phyloP scores from a whole-genome alignment of 495 filamentous ascomycete genomes.

The Lepidopterella palustris region DNA sequence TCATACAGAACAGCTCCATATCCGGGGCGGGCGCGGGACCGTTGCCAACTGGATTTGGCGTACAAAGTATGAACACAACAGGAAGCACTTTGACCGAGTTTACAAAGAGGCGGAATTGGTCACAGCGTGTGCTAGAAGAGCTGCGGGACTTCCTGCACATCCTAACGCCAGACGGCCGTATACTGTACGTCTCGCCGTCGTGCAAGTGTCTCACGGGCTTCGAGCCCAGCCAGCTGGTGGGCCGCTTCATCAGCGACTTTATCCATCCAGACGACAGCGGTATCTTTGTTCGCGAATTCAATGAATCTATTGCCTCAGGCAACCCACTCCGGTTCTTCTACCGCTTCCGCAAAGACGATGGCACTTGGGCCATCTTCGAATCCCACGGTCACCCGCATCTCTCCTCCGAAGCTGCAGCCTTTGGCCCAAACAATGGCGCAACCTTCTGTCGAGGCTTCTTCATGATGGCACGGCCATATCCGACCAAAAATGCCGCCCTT shows the following conservation, averaged over 20 bases:
- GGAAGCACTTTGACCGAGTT: slow-evolving; percentile 71
- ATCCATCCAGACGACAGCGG: slow-evolving; percentile 85
- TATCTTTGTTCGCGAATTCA: slow-evolving; percentile 81
- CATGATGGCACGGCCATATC: slow-evolving; percentile 88
- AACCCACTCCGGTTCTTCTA: slow-evolving; percentile 82
- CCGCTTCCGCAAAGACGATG: slow-evolving; percentile 71
- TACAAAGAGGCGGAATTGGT: slow-evolving; percentile 83
- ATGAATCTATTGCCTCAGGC: slow-evolving; percentile 80
- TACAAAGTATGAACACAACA: slow-evolving; percentile 42
- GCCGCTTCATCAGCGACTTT: slow-evolving; percentile 66
- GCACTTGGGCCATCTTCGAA: slow-evolving; percentile 73
- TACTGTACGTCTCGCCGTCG: slow-evolving; percentile 80
- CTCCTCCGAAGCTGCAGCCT: slow-evolving; percentile 52
- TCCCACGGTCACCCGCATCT: slow-evolving; percentile 88
- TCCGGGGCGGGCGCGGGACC: slow-evolving; percentile 50
- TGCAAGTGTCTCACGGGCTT: slow-evolving; percentile 73
- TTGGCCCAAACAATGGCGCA: slow-evolving; percentile 55
- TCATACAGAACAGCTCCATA: slow-evolving; percentile 32
- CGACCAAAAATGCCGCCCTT: slow-evolving; percentile 73
- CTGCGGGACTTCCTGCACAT: slow-evolving; percentile 85
- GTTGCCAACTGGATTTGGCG: slow-evolving; percentile 49
- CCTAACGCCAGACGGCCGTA: slow-evolving; percentile 72
- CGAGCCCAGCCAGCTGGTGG: slow-evolving; percentile 59
- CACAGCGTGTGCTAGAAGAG: slow-evolving; percentile 80
- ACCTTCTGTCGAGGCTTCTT: slow-evolving; percentile 84